Percentiles rank a stretch among this genome's conserved stretches.
These are phyloP conservation scores for Pyrenophora tritici-repentis DNA, from an alignment of 2,329 filamentous ascomycete genomes.

Conservation along the genomic window DNA sequence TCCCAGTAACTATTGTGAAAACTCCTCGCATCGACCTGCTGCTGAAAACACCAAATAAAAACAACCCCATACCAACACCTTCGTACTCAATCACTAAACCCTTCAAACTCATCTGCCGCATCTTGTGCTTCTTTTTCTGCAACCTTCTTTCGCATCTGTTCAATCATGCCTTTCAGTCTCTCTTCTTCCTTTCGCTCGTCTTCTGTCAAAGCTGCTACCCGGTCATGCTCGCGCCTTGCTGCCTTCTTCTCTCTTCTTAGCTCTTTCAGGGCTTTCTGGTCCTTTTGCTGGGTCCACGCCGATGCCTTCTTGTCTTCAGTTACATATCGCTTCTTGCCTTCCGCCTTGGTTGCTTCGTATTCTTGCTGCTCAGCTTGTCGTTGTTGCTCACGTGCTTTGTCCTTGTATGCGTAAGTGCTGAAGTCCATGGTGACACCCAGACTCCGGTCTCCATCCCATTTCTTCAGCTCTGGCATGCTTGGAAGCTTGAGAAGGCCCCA, in stretches of 20 bases:
- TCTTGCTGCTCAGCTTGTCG: constrained; percentile 44
- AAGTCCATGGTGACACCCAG: constrained; percentile 50
- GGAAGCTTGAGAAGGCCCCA: constrained; percentile 89
- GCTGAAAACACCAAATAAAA: no score
- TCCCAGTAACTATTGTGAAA: no score
- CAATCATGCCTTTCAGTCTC: constrained; percentile 39
- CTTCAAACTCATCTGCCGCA: constrained; percentile 40
- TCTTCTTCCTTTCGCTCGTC: constrained; percentile 44
- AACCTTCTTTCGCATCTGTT: constrained; percentile 34
- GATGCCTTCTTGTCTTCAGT: constrained; percentile 35
- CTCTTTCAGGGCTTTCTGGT: constrained; percentile 39
- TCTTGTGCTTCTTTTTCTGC: constrained; percentile 31
- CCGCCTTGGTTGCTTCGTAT: constrained; percentile 19
- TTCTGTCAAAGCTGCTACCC: constrained; percentile 30
- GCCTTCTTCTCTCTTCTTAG: constrained; percentile 42
- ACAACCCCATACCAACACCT: no score
- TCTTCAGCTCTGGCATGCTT: constrained; percentile 82
- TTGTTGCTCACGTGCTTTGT: constrained; percentile 51
- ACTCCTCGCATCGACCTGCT: no score
- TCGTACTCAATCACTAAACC: constrained; percentile 38
- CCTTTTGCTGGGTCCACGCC: constrained; percentile 47
- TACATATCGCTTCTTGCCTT: constrained; percentile 33
- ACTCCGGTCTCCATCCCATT: constrained; percentile 52
- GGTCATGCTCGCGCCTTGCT: constrained; percentile 38
- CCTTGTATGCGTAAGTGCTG: constrained; percentile 51